Evolutionary conservation across 345 rosid genomes (phyloP), one percentile per base, ranked within the genome.

Genomic region (Brassica juncea): DNA sequence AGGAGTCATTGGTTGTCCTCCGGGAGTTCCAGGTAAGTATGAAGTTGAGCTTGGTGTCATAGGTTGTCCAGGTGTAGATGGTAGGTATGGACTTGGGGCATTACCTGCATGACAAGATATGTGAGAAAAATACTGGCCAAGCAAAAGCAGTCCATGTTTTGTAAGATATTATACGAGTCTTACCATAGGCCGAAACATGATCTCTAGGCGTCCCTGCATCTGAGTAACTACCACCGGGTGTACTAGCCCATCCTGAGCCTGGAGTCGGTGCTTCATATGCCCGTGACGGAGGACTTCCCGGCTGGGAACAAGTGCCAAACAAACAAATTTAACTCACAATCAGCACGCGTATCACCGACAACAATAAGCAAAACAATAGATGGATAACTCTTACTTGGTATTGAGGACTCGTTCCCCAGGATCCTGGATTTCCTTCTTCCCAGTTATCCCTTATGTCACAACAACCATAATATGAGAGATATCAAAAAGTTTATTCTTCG

Each of bases 1-100:
- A n/a, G 99, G 99, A 16, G 98, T 95, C 99, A 95, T 95, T 54
- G 95, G 98, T 81, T 95, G 99, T 72, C 98, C 98, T 44, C 97
- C 98, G 52, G 98, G 99, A 77, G 99, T 95, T 42, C 97, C 96
- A 52, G 99, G 99, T 70, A 93, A 85, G 83, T 87, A 95, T 8
- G 89, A 81, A 39, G 87, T 80, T 7, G 96, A 91, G 67, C 89
- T 87, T 6, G 99, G 99, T 16, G 99, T 93, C 97, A 90, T 90
- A 11, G 98, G 98, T 72, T 90, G 97, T 39, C 94, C 91, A 66
- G 96, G 98, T 66, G 97, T 95, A 34, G 96, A 95, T 37, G 99
- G 98, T 80, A 91, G 80, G 81, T 95, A 93, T 15, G 97, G 98
- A 75, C 97, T 93, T 31, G 99, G 94, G 74, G 94, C 99, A 87